A percentile compares a stretch with the other conserved stretches of the same genome.
Evolutionary conservation across 2,329 filamentous ascomycete species (phyloP).

Genomic region (Cryphonectria radicalis): DNA sequence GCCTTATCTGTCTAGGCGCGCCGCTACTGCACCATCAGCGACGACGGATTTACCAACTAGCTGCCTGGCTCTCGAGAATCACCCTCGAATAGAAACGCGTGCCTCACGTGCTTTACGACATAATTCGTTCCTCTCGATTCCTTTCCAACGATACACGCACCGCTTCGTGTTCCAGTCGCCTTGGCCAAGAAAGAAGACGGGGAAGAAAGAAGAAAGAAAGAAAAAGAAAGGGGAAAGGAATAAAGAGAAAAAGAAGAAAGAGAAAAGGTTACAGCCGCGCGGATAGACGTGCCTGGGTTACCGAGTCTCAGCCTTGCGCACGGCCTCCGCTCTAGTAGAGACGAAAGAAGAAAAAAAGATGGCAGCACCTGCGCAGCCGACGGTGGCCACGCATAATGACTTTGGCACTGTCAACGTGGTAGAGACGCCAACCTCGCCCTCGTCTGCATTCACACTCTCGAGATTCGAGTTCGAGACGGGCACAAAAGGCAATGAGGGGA

Average conservation of each 20-base stretch:
- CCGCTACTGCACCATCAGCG: constrained; percentile 14
- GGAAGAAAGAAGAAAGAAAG: background rate
- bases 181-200: background rate
- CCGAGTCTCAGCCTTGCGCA: constrained; percentile 18
- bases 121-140: background rate
- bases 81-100: background rate
- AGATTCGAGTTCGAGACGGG: constrained; percentile 86
- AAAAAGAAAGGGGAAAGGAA: background rate
- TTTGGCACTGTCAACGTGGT: constrained; percentile 35
- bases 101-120: background rate
- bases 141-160: background rate
- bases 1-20: constrained; percentile 10
- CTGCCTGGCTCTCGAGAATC: background rate
- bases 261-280: constrained; percentile 24
- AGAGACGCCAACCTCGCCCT: constrained; percentile 50
- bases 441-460: constrained; percentile 63
- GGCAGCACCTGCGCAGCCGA: constrained; percentile 25
- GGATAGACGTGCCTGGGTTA: constrained; percentile 23
- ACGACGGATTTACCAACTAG: background rate
- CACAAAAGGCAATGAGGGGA: constrained; percentile 73
- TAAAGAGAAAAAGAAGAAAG: background rate
- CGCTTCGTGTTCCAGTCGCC: background rate
- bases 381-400: constrained; percentile 20
- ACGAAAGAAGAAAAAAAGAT: constrained; percentile 1
- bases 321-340: background rate